Conservation (phyloP, 768 basidiomycete species). For the Mycena albidolilacea region DNA sequence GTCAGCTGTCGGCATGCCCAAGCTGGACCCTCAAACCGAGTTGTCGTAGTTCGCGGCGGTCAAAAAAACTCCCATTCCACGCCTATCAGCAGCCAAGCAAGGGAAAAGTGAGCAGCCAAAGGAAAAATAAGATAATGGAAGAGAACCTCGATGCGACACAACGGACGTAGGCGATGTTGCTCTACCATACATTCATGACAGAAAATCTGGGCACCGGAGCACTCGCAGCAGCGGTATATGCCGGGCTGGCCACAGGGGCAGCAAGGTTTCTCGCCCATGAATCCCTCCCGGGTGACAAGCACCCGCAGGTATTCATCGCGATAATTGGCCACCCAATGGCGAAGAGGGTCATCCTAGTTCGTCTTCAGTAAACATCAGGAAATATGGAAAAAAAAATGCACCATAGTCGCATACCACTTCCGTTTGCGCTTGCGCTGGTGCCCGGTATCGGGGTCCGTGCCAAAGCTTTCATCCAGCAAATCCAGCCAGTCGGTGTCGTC, state of each 20-base stretch:
- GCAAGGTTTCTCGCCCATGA: background rate
- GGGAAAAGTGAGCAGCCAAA: too few species aligned
- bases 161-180: background rate
- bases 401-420: background rate
- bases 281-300: background rate
- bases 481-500: background rate
- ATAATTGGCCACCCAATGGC: background rate
- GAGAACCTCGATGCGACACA: background rate
- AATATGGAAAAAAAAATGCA: background rate
- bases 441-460: background rate
- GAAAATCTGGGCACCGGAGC: background rate
- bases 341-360: background rate
- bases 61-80: background rate
- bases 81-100: background rate
- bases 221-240: background rate
- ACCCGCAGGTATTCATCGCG: background rate
- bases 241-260: background rate
- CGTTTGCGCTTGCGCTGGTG: background rate
- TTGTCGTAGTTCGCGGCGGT: background rate
- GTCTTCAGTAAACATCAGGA: background rate
- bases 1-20: background rate
- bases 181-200: background rate
- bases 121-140: too few species aligned
- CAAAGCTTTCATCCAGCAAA: background rate
- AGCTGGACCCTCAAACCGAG: background rate